phyloP scores from a whole-genome alignment of 257 asterid species.

The Dorcoceras hygrometricum region DNA sequence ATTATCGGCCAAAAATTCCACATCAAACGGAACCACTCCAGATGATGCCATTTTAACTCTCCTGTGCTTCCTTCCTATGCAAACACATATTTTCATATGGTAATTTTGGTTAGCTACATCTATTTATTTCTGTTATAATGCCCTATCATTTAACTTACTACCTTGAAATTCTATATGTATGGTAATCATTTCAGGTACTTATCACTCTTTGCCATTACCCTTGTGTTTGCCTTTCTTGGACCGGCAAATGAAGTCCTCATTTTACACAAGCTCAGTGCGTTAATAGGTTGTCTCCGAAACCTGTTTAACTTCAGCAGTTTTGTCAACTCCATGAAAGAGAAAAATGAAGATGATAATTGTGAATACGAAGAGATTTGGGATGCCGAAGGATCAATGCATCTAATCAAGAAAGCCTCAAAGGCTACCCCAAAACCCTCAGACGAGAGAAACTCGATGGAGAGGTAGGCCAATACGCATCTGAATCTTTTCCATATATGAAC shows the following conservation, averaged over 20 bases:
- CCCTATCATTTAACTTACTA: background rate
- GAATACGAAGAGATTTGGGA: slow-evolving; percentile 96
- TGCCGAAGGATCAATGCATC: slow-evolving; percentile 98
- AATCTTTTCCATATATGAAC: slow-evolving; percentile 4
- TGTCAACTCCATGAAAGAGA: slow-evolving; percentile 51
- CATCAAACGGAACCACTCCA: slow-evolving; percentile 31
- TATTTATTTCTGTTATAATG: background rate
- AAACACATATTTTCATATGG: slow-evolving; percentile 77
- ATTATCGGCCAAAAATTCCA: slow-evolving; percentile 59
- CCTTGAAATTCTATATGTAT: slow-evolving; percentile 26
- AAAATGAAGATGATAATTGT: slow-evolving; percentile 73
- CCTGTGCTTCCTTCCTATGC: slow-evolving; percentile 92
- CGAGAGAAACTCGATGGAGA: slow-evolving; percentile 47
- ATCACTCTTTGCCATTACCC: slow-evolving; percentile 61
- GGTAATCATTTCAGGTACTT: slow-evolving; percentile 61
- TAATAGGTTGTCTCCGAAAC: slow-evolving; percentile 37
- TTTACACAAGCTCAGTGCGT: slow-evolving; percentile 34
- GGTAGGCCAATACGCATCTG: slow-evolving; percentile 37
- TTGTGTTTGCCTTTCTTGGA: slow-evolving; percentile 55
- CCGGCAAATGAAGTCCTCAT: slow-evolving; percentile 60
- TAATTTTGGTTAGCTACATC: slow-evolving; percentile 25
- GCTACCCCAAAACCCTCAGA: slow-evolving; percentile 32
- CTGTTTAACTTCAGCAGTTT: slow-evolving; percentile 38
- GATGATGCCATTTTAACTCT: slow-evolving; percentile 47
- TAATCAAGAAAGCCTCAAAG: slow-evolving; percentile 62